Evolutionary conservation across 768 basidiomycete genomes (phyloP).

Genomic region (Boletus sensibilis): DNA sequence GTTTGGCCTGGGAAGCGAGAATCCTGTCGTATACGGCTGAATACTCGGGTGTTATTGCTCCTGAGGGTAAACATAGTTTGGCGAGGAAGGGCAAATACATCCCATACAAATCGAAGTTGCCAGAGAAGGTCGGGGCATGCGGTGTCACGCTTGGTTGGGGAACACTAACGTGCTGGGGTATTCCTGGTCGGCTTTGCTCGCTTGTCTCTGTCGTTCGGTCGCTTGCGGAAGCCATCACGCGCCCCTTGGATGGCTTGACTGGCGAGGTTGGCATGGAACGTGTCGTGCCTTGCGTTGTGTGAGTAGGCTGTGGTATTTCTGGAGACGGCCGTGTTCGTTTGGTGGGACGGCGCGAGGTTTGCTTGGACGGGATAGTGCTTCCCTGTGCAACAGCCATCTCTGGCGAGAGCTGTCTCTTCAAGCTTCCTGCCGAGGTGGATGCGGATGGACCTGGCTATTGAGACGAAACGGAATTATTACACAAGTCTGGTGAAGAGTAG

Average conservation of each 20-base stretch:
- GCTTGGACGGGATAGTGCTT: neutral
- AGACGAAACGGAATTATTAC: neutral
- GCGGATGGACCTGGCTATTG: slow-evolving; percentile 12
- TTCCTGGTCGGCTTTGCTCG: neutral
- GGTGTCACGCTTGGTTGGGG: slow-evolving; percentile 6
- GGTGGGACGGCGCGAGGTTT: slow-evolving; percentile 11
- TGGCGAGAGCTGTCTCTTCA: slow-evolving; percentile 23
- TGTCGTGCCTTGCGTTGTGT: slow-evolving; percentile 2
- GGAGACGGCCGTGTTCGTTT: slow-evolving; percentile 18
- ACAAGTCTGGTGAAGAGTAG: neutral
- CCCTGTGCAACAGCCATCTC: slow-evolving; percentile 11
- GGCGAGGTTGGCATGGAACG: slow-evolving; percentile 6
- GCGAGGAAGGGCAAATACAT: slow-evolving; percentile 39
- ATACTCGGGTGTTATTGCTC: slow-evolving; percentile 27
- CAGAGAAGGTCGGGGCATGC: slow-evolving; percentile 22
- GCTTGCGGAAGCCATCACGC: neutral
- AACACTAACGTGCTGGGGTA: slow-evolving; percentile 8
- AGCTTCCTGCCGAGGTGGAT: slow-evolving; percentile 20
- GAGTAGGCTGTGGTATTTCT: slow-evolving; percentile 11
- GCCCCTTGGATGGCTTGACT: slow-evolving; percentile 9
- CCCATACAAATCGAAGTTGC: slow-evolving; percentile 41
- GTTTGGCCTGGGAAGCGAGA: slow-evolving; percentile 38
- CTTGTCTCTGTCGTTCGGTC: neutral
- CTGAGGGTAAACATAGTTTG: slow-evolving; percentile 32
- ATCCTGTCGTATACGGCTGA: slow-evolving; percentile 36